Conservation (phyloP, 2,329 filamentous ascomycete genomes). For the Rutstroemia sp. region DNA sequence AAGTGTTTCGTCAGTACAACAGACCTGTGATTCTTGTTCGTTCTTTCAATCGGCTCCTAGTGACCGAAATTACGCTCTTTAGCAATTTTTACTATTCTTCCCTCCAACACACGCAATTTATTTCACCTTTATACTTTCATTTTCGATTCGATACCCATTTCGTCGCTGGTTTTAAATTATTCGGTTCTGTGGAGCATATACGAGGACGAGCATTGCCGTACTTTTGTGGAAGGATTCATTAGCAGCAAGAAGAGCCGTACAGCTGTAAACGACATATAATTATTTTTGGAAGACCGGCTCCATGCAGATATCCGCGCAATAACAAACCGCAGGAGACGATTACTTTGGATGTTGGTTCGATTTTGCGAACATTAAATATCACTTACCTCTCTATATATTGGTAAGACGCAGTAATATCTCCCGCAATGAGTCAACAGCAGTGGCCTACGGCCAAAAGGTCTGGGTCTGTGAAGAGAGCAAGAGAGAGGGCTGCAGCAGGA, state of each 20-base stretch:
- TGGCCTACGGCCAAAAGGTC: constrained; percentile 18
- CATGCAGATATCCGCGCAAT: constrained; percentile 20
- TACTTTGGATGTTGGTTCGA: constrained; percentile 16
- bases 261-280: neutral
- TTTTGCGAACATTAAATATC: constrained; percentile 14
- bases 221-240: neutral
- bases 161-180: constrained; percentile 1
- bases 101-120: constrained; percentile 7
- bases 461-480: constrained; percentile 46
- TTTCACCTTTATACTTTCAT: constrained; percentile 11
- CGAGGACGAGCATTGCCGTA: neutral
- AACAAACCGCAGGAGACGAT: constrained; percentile 17
- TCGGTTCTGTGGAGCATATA: neutral
- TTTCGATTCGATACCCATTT: constrained; percentile 1
- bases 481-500: constrained; percentile 44
- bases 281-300: constrained; percentile 19
- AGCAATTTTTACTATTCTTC: constrained; percentile 14
- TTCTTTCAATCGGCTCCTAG: constrained; percentile 23
- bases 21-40: constrained; percentile 19
- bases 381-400: constrained; percentile 2
- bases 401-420: constrained; percentile 4
- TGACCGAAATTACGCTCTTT: constrained; percentile 26
- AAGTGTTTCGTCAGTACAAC: constrained; percentile 11
- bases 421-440: constrained; percentile 26
- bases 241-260: neutral